A percentile compares a stretch with the other conserved stretches of the same genome.
These are phyloP conservation scores for Vaccinium darrowii DNA, from an alignment of 148 eudicot species.

Conservation along the genomic window DNA sequence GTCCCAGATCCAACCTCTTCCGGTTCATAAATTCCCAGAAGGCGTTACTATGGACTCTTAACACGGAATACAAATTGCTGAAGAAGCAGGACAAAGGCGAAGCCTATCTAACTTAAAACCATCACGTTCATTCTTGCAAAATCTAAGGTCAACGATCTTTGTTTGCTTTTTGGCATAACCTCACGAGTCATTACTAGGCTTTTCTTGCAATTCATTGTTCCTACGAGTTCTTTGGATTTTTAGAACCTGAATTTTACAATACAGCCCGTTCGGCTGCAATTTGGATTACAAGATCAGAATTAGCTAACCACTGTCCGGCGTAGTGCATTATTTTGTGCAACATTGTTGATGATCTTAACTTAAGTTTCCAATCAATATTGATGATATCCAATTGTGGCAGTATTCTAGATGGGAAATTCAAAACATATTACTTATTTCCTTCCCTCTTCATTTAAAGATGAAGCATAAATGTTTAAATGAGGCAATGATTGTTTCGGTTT, in stretches of 20 bases:
- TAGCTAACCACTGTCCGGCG: neutral
- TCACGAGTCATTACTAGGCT: neutral
- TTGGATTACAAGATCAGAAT: neutral
- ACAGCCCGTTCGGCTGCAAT: neutral
- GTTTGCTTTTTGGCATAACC: neutral
- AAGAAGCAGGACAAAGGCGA: neutral
- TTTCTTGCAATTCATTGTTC: neutral
- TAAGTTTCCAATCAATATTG: neutral
- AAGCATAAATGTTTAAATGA: neutral
- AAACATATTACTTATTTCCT: neutral
- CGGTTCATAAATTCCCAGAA: constrained; percentile 49
- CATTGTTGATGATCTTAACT: neutral
- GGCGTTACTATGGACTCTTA: constrained; percentile 67
- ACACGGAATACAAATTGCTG: neutral
- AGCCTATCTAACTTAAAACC: constrained; percentile 9
- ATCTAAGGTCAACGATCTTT: neutral
- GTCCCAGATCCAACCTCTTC: constrained; percentile 51
- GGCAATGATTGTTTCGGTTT: neutral
- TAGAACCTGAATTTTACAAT: neutral
- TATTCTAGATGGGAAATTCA: neutral
- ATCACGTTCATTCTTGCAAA: neutral
- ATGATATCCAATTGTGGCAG: neutral
- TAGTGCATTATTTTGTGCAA: neutral
- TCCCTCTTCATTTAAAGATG: neutral
- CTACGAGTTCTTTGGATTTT: neutral